Base-by-base conservation (phyloP, 495 filamentous ascomycete genomes). In the Hapsidospora chrysogenum region DNA sequence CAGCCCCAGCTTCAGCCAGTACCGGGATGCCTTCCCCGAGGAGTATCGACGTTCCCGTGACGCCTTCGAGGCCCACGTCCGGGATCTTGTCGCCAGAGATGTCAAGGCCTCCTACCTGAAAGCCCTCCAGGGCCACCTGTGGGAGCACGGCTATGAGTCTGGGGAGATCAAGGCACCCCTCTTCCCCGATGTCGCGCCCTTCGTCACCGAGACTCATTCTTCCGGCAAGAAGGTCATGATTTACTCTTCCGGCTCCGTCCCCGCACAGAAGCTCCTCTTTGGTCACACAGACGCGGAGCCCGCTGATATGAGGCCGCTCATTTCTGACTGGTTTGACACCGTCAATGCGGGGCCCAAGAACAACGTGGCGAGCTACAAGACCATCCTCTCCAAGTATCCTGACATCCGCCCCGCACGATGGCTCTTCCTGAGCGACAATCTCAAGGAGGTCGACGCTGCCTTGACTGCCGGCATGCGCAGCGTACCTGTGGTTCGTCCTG, bases 211-310 rank as follows among this genome's bases (percentile, higher is more conserved):
- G 26, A 81, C 75, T 76, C 45, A 52, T 27, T 37, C 43, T 2
- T 43, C 51, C 10, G 59, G 60, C 8, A 46, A 67, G 19, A 46
- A 46, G 15, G 57, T 82, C 27, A 63, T 70, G 44, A 80, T 84
- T 47, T 84, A 80, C 57, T 80, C 74, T 6, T 76, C 70, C 13
- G 78, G 78, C 21, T 76, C 70, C 5, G 74, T 84, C 10, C 56
- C 70, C 33, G 78, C 78, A 17, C 78, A 84, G 57, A 75, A 76
- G 50, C 60, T 82, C 35, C 57, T 82, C 23, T 82, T 84, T 50
- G 45, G 55, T 36, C 64, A 80, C 53, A 79, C 78, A n/a, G 56
- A 69, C 44, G 52, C 56, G 7, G 39, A 54, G 30, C 60, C 63
- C 18, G 53, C 57, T n/a, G 74, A 84, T 43, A 48, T 80, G 38